phyloP scores from a whole-genome alignment of 2,329 filamentous ascomycete species.

The Xylaria polymorpha region DNA sequence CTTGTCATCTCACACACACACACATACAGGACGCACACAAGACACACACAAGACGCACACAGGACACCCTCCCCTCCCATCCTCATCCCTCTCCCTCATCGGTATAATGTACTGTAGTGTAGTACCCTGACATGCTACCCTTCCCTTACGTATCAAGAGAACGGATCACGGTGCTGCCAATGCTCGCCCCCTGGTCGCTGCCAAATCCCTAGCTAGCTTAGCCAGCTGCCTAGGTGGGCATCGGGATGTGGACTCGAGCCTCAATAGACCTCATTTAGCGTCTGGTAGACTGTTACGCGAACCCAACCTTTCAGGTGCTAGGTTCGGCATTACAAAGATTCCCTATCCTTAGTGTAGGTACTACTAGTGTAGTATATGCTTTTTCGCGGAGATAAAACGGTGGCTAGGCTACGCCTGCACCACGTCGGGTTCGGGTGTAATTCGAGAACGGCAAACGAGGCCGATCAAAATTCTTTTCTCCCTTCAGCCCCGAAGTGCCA shows the following conservation, averaged over 20 bases:
- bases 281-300: constrained; percentile 14
- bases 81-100: constrained; percentile 1
- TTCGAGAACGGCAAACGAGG: neutral
- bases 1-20: constrained; percentile 2
- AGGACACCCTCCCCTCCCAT: neutral
- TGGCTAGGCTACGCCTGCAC: neutral
- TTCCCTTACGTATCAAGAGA: constrained; percentile 4
- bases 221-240: constrained; percentile 34
- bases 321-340: neutral
- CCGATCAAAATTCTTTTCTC: neutral
- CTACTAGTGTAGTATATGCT: neutral
- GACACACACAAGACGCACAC: neutral
- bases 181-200: constrained; percentile 23
- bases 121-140: neutral
- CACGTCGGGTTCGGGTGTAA: too few species aligned
- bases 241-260: constrained; percentile 33
- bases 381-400: neutral
- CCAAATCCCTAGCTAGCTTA: too few species aligned
- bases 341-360: neutral
- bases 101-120: neutral
- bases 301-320: neutral
- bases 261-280: constrained; percentile 28
- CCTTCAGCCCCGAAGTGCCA: constrained; percentile 28
- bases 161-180: neutral
- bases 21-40: neutral